phyloP scores from a whole-genome alignment of 495 filamentous ascomycete genomes.

The Aspergillus egyptiacus region DNA sequence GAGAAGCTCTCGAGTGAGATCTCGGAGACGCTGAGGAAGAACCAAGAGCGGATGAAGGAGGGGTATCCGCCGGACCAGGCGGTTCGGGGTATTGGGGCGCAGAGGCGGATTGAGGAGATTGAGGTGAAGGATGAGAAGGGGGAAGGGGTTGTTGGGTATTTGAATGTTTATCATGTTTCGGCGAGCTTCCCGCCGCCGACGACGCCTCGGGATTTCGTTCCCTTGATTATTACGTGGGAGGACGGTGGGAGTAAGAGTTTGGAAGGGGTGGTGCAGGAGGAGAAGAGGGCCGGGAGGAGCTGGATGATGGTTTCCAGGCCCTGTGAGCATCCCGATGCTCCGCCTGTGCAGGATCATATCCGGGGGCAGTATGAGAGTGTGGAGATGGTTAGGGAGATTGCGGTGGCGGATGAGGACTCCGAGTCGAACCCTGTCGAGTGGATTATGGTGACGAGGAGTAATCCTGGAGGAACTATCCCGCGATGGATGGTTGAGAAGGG shows the following conservation, averaged over 20 bases:
- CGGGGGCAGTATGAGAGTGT: conserved; percentile 86
- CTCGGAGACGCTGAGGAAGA: conserved; percentile 51
- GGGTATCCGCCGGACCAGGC: conserved; percentile 42
- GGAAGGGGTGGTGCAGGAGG: conserved; percentile 10
- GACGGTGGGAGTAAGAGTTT: conserved; percentile 21
- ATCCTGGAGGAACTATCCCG: conserved; percentile 88
- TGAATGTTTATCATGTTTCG: conserved; percentile 70
- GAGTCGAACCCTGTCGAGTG: conserved; percentile 74
- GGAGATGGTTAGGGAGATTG: conserved; percentile 83
- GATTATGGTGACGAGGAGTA: conserved; percentile 94
- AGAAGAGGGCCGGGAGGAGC: conserved; percentile 43
- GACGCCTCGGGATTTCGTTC: conserved; percentile 81
- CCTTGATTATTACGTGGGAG: conserved; percentile 57
- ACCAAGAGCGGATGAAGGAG: conserved; percentile 48
- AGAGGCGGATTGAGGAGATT: conserved; percentile 59
- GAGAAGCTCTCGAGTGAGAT: conserved; percentile 43
- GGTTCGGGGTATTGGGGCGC: conserved; percentile 78
- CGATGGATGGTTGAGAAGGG: conserved; percentile 92
- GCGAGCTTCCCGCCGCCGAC: conserved; percentile 89
- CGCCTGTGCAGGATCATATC: conserved; percentile 62
- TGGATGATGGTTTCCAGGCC: conserved; percentile 87
- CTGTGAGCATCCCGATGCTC: conserved; percentile 66
- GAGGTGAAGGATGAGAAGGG: conserved; percentile 45
- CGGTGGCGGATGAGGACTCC: conserved; percentile 28
- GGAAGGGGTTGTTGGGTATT: conserved; percentile 21